Conservation (phyloP, 371 early-diverging fungal species). For the Mucor circinelloides region DNA sequence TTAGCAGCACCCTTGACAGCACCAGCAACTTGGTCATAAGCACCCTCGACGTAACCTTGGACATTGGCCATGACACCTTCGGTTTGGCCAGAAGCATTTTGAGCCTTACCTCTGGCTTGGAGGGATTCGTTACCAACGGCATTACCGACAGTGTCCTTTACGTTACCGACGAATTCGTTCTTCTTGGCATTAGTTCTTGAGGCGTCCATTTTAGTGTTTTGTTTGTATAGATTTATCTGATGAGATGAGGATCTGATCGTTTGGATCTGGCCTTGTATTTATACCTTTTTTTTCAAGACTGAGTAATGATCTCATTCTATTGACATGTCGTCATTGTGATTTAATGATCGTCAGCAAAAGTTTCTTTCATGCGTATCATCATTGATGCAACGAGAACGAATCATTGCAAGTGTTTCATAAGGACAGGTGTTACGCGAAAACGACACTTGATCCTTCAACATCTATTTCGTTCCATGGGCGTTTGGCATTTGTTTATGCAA, state of each 20-base stretch:
- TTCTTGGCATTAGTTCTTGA: conserved; percentile 28
- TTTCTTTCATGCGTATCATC: not conserved
- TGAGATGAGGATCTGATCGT: not conserved
- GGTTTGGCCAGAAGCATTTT: conserved; percentile 34
- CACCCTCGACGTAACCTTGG: conserved; percentile 16
- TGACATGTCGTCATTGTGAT: not conserved
- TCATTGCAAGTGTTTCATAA: not conserved
- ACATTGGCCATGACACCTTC: conserved; percentile 25
- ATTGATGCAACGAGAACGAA: not conserved
- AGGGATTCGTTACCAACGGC: conserved; percentile 34
- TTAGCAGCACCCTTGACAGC: conserved; percentile 22
- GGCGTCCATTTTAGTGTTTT: not conserved
- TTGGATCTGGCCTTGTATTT: not conserved
- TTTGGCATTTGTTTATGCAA: not conserved
- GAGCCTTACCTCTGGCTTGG: conserved; percentile 42
- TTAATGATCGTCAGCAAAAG: not conserved
- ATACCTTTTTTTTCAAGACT: not conserved
- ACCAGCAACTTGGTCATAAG: conserved; percentile 22
- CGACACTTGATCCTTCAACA: not conserved
- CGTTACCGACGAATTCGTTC: conserved; percentile 42
- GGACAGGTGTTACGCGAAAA: not conserved
- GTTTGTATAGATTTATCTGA: not conserved
- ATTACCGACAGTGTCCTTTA: conserved; percentile 40
- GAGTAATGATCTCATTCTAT: not conserved
- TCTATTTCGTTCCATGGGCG: not conserved